Conservation (phyloP, 1,284 basidiomycete genomes). For the Rhodotorula sp. region DNA sequence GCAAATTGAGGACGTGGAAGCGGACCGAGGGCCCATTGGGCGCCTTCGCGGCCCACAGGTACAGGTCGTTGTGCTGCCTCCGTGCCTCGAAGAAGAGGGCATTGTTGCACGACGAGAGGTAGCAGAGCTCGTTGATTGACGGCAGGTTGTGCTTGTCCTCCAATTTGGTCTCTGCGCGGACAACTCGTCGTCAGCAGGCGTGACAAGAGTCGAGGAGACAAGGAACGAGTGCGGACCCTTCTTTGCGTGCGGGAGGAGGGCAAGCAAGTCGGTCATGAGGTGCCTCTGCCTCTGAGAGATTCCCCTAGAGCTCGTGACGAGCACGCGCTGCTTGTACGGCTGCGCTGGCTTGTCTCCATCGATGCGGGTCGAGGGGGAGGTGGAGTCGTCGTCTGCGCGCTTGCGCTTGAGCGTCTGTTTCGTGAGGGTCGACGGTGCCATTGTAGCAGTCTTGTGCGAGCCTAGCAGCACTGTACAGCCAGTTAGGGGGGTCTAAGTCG, state of each 20-base stretch:
- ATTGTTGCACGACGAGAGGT: constrained; percentile 98
- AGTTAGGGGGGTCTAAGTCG: too few species aligned
- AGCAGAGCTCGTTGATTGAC: constrained; percentile 93
- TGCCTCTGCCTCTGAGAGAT: constrained; percentile 96
- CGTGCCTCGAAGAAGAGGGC: constrained; percentile 96
- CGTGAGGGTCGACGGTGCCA: constrained; percentile 27
- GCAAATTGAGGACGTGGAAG: constrained; percentile 96
- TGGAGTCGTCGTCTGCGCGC: constrained; percentile 20
- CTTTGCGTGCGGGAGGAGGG: constrained; percentile 89
- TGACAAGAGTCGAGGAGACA: neutral
- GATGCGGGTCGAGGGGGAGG: neutral
- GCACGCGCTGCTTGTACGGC: constrained; percentile 62
- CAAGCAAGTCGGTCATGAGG: constrained; percentile 91
- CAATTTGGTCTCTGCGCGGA: constrained; percentile 77
- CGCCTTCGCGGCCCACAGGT: constrained; percentile 94
- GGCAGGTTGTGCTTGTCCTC: constrained; percentile 95
- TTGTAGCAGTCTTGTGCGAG: neutral
- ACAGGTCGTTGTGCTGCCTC: constrained; percentile 84
- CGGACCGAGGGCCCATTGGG: constrained; percentile 98
- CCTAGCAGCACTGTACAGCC: too few species aligned
- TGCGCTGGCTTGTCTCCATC: neutral
- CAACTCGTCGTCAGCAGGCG: neutral
- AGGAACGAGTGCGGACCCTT: constrained; percentile 66
- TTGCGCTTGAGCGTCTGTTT: constrained; percentile 40
- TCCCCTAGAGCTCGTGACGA: constrained; percentile 89